phyloP scores from a whole-genome alignment of 768 basidiomycete genomes.

The Udeniomyces megalosporus region DNA sequence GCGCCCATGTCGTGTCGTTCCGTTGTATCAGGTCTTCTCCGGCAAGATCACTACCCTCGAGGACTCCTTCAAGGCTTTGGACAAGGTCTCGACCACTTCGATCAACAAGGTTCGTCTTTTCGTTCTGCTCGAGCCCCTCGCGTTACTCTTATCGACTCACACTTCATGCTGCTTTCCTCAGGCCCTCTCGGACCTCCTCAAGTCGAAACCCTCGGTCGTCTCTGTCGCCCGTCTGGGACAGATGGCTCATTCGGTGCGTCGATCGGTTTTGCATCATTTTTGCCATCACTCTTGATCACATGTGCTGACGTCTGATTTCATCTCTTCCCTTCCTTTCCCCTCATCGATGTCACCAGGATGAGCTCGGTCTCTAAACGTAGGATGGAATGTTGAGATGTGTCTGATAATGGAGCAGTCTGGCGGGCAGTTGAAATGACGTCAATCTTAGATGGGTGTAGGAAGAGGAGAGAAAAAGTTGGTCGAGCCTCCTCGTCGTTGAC shows the following conservation, averaged over 20 bases:
- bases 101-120: constrained; percentile 49
- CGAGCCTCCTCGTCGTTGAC: too few species aligned
- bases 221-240: constrained; percentile 60
- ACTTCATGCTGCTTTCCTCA: constrained; percentile 23
- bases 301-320: too few species aligned
- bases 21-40: constrained; percentile 41
- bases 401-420: too few species aligned
- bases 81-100: constrained; percentile 47
- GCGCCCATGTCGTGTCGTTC: background rate
- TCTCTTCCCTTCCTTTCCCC: background rate
- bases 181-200: constrained; percentile 51
- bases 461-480: too few species aligned
- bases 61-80: constrained; percentile 48
- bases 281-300: background rate
- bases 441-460: too few species aligned
- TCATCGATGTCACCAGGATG: background rate
- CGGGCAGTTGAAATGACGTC: too few species aligned
- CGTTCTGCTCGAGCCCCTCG: background rate
- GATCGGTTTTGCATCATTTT: too few species aligned
- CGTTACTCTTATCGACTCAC: constrained; percentile 4
- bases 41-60: constrained; percentile 44
- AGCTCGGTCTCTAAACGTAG: background rate
- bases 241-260: constrained; percentile 51
- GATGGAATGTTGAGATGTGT: too few species aligned
- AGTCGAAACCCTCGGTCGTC: constrained; percentile 69